These are phyloP conservation scores for Auriculariales sp. DNA, from an alignment of 768 basidiomycete species.

Conservation along the genomic window DNA sequence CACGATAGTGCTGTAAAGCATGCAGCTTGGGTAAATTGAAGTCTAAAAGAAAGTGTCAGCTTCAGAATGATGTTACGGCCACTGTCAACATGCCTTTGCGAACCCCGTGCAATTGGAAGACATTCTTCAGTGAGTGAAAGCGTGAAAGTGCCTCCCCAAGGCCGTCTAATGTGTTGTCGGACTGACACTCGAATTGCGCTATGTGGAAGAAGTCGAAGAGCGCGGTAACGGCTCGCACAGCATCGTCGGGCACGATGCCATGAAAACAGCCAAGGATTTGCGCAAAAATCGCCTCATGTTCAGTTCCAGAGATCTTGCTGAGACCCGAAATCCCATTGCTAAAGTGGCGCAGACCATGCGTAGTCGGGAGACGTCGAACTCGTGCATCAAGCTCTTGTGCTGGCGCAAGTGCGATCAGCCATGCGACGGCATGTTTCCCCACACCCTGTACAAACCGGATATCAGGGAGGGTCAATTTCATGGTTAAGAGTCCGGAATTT, in stretches of 20 bases:
- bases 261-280: neutral
- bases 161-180: slow-evolving; percentile 1
- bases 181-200: slow-evolving; percentile 10
- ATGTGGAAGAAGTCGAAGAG: slow-evolving; percentile 16
- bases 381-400: slow-evolving; percentile 13
- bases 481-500: too few relatives aligned
- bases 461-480: too few relatives aligned
- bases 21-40: slow-evolving; percentile 9
- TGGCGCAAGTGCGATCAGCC: slow-evolving; percentile 16
- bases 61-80: neutral
- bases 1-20: slow-evolving; percentile 1
- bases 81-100: neutral
- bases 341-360: slow-evolving; percentile 6
- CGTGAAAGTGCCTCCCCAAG: slow-evolving; percentile 6
- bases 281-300: slow-evolving; percentile 3
- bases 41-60: neutral
- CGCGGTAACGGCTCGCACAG: slow-evolving; percentile 3
- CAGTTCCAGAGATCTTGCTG: slow-evolving; percentile 6
- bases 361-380: slow-evolving; percentile 5
- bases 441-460: slow-evolving; percentile 23
- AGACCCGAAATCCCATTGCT: slow-evolving; percentile 6
- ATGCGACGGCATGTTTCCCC: slow-evolving; percentile 19
- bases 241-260: neutral
- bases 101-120: slow-evolving; percentile 6
- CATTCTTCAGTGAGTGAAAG: slow-evolving; percentile 12